Evolutionary conservation across 1,139 yeast species (phyloP).

Genomic region (Entelexis paramagnoliae): DNA sequence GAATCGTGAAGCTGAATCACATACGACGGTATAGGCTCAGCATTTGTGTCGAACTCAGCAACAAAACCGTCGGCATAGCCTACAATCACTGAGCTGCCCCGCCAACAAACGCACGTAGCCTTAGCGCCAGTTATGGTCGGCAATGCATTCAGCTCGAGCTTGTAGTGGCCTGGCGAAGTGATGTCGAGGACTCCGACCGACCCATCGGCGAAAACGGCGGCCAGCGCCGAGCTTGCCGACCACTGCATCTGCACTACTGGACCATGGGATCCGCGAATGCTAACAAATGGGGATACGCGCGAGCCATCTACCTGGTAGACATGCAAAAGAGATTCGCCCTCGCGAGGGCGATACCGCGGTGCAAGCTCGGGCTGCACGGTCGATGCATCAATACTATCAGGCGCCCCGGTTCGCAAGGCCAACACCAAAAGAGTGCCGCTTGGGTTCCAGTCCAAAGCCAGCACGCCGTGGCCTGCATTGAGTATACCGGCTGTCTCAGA

Average conservation of each 20-base stretch:
- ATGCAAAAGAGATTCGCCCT: not conserved
- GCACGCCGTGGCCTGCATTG: slow-evolving; percentile 15
- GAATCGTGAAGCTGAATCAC: slow-evolving; percentile 41
- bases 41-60: slow-evolving; percentile 44
- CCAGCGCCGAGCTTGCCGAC: slow-evolving; percentile 39
- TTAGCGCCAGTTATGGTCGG: slow-evolving; percentile 26
- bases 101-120: slow-evolving; percentile 49
- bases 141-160: slow-evolving; percentile 22
- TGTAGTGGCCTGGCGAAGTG: slow-evolving; percentile 21
- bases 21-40: slow-evolving; percentile 39
- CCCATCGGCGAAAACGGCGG: slow-evolving; percentile 57
- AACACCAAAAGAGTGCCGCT: slow-evolving; percentile 8
- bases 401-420: not conserved
- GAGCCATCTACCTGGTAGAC: slow-evolving; percentile 3
- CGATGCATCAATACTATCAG: not conserved
- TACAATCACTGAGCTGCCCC: slow-evolving; percentile 42
- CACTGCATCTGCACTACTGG: slow-evolving; percentile 45
- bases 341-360: not conserved
- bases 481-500: slow-evolving; percentile 4
- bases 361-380: not conserved
- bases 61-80: slow-evolving; percentile 61
- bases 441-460: slow-evolving; percentile 9
- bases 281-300: not conserved
- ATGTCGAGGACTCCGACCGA: slow-evolving; percentile 41
- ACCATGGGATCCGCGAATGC: slow-evolving; percentile 36